Evolutionary conservation across 139 green algal species (phyloP).

Genomic region (Coelastrella sp.): DNA sequence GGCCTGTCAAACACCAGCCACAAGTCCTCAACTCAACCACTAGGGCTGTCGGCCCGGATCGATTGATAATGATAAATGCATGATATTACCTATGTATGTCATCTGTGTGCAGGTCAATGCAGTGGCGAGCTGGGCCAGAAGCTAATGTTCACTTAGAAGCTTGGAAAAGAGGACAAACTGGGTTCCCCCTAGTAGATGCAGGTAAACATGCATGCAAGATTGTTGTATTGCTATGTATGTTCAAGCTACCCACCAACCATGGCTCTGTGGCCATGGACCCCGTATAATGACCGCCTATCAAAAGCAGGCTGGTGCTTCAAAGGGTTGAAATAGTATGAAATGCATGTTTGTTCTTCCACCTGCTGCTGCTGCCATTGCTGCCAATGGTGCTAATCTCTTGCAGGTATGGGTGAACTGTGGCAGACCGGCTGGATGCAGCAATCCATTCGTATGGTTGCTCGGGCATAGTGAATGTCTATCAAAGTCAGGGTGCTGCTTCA

Average conservation of each 20-base stretch:
- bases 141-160: slow-evolving; percentile 49
- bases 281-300: not conserved
- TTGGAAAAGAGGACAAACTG: slow-evolving; percentile 84
- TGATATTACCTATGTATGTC: not conserved
- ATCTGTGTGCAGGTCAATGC: slow-evolving; percentile 10
- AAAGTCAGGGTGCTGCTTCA: too few species aligned
- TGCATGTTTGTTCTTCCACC: not conserved
- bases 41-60: not conserved
- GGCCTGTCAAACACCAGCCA: too few species aligned
- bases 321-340: too few species aligned
- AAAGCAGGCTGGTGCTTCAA: too few species aligned
- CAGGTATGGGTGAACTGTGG: slow-evolving; percentile 90
- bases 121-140: slow-evolving; percentile 36
- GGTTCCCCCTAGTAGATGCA: slow-evolving; percentile 90
- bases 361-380: too few species aligned
- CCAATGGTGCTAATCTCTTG: too few species aligned
- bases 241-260: too few species aligned
- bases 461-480: slow-evolving; percentile 22
- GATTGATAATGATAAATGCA: not conserved
- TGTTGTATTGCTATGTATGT: too few species aligned
- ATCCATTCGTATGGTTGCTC: slow-evolving; percentile 75
- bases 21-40: too few species aligned
- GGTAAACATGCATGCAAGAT: slow-evolving; percentile 15
- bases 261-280: too few species aligned
- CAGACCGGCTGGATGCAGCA: slow-evolving; percentile 91